Evolutionary conservation across 2,329 filamentous ascomycete species (phyloP).

Genomic region (Colletotrichum incanum): DNA sequence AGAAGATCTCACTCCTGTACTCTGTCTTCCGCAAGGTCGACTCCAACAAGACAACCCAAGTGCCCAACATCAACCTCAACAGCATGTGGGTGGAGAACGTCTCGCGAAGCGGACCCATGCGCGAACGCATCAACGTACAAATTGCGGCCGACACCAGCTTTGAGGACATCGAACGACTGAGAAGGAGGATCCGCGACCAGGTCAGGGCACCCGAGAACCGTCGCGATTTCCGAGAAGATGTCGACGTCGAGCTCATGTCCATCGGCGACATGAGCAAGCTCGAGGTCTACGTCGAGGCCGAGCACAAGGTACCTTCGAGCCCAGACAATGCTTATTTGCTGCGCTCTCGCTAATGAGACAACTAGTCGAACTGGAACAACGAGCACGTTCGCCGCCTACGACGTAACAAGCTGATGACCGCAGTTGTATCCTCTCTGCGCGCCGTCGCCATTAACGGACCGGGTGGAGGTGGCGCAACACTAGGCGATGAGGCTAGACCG

Average conservation of each 20-base stretch:
- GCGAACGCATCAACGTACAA: slow-evolving; percentile 74
- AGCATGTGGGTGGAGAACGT: slow-evolving; percentile 79
- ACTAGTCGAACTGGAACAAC: slow-evolving; percentile 82
- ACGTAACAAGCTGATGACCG: slow-evolving; percentile 81
- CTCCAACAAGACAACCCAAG: slow-evolving; percentile 38
- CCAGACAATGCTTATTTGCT: neutral
- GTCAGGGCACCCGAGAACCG: slow-evolving; percentile 72
- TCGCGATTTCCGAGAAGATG: slow-evolving; percentile 77
- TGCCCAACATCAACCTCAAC: slow-evolving; percentile 75
- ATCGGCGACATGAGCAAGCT: slow-evolving; percentile 50
- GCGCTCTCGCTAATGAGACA: slow-evolving; percentile 48
- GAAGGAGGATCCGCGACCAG: slow-evolving; percentile 71
- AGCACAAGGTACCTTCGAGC: slow-evolving; percentile 10
- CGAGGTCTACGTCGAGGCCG: slow-evolving; percentile 73
- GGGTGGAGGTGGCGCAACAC: slow-evolving; percentile 10
- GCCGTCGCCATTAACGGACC: slow-evolving; percentile 73
- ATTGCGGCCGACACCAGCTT: slow-evolving; percentile 79
- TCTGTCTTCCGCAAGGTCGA: slow-evolving; percentile 44
- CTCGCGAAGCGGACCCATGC: slow-evolving; percentile 75
- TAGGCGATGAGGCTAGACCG: slow-evolving; percentile 17
- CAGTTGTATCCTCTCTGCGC: slow-evolving; percentile 76
- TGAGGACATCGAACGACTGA: slow-evolving; percentile 72
- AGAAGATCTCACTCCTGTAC: slow-evolving; percentile 46
- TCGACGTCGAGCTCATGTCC: slow-evolving; percentile 72
- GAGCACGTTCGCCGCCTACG: slow-evolving; percentile 77